Percentiles rank a stretch among this genome's conserved stretches.
phyloP scores from a whole-genome alignment of 352 stramenopile genomes.

The Hyaloperonospora arabidopsidis region DNA sequence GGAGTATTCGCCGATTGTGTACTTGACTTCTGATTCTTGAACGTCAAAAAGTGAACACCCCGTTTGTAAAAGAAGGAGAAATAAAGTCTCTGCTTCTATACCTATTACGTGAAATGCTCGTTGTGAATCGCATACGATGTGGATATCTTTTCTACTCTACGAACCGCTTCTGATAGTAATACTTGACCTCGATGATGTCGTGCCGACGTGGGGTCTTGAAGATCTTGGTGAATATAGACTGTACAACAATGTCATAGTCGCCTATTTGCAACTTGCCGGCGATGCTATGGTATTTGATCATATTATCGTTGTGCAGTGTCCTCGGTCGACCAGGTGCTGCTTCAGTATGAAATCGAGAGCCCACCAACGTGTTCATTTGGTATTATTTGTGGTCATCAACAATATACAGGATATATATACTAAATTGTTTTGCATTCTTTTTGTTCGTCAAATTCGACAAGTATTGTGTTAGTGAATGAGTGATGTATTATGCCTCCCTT shows the following conservation, averaged over 20 bases:
- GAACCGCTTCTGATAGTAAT: conserved; percentile 75
- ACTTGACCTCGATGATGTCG: conserved; percentile 33
- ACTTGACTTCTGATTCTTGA: conserved; percentile 79
- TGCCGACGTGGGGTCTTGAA: conserved; percentile 65
- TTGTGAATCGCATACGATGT: no score
- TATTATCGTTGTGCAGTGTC: conserved; percentile 38
- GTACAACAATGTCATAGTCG: neutral
- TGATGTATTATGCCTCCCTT: no score
- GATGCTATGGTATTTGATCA: neutral
- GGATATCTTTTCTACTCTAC: conserved; percentile 17
- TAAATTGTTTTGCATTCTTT: no score
- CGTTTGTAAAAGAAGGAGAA: conserved; percentile 62
- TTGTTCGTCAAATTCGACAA: no score
- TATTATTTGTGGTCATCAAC: no score
- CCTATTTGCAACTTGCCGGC: neutral
- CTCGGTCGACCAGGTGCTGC: conserved; percentile 73
- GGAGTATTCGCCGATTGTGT: conserved; percentile 74
- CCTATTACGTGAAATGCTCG: neutral
- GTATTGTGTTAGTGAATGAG: no score
- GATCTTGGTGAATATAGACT: conserved; percentile 69
- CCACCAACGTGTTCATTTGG: conserved; percentile 57
- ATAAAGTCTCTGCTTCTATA: conserved; percentile 23
- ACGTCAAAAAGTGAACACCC: conserved; percentile 40
- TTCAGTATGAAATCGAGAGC: conserved; percentile 62
- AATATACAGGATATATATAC: no score